Conservation (phyloP, 306 rosid species). For the Prunus fruticosa region DNA sequence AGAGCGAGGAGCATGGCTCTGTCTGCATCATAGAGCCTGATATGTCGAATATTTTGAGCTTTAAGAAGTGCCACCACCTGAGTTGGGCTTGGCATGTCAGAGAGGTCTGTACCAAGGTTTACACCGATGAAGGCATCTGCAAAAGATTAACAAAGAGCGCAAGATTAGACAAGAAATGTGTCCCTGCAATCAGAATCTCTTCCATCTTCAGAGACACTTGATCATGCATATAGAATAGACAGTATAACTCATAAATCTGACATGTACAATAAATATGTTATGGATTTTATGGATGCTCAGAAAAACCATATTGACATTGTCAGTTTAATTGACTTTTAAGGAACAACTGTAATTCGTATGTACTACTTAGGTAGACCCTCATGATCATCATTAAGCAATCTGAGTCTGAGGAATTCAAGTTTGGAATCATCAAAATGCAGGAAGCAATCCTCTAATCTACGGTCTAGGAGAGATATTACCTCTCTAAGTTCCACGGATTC, state of each 20-base stretch:
- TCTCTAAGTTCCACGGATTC: neutral
- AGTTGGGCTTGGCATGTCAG: constrained; percentile 84
- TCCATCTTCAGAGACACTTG: neutral
- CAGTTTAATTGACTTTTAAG: neutral
- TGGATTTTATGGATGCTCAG: neutral
- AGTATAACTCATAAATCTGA: neutral
- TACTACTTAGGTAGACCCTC: neutral
- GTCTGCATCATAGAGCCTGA: constrained; percentile 81
- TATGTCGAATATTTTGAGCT: constrained; percentile 72
- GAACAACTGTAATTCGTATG: neutral
- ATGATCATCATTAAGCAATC: neutral
- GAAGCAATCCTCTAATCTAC: neutral
- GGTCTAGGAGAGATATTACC: neutral
- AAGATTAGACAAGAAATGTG: constrained; percentile 1
- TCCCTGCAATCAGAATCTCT: neutral
- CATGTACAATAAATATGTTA: neutral
- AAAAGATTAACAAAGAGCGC: constrained; percentile 10
- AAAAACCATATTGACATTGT: neutral
- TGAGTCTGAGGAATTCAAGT: neutral
- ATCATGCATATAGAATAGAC: neutral
- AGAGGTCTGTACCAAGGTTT: constrained; percentile 79
- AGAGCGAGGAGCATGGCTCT: constrained; percentile 73
- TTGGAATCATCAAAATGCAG: neutral
- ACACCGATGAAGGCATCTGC: constrained; percentile 85
- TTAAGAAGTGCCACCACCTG: constrained; percentile 79